A percentile compares a stretch with the other conserved stretches of the same genome.
Evolutionary conservation across 192 early-diverging fungal genomes (phyloP).

Genomic region (Backusella tuberculispora): DNA sequence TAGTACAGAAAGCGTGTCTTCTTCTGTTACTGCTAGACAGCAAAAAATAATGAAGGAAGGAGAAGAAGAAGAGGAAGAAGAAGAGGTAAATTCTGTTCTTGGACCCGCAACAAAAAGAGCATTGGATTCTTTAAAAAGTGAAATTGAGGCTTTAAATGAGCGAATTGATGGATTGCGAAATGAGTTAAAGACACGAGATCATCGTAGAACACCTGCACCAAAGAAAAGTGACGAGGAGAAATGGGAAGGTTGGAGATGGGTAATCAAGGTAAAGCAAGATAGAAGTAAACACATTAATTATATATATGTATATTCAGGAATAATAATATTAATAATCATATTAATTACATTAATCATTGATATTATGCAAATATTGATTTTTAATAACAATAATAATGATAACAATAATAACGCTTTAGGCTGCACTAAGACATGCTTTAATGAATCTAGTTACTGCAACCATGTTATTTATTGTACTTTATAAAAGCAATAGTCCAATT

Average conservation of each 20-base stretch:
- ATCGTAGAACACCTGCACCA: background rate
- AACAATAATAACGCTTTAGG: background rate
- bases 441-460: conserved; percentile 25
- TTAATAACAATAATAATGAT: background rate
- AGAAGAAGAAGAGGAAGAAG: background rate
- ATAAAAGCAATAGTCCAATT: conserved; percentile 25
- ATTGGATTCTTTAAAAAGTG: conserved; percentile 39
- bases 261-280: conserved; percentile 28
- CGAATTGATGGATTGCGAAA: conserved; percentile 42
- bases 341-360: background rate
- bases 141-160: conserved; percentile 41
- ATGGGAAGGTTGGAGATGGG: conserved; percentile 40
- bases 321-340: too few species aligned
- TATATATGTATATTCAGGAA: background rate
- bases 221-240: conserved; percentile 7
- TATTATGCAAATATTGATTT: background rate
- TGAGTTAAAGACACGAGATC: conserved; percentile 33
- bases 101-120: conserved; percentile 41
- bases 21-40: conserved; percentile 19
- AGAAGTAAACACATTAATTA: background rate
- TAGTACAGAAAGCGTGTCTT: background rate
- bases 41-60: background rate
- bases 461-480: conserved; percentile 26
- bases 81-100: conserved; percentile 24
- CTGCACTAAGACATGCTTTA: conserved; percentile 29